Evolutionary conservation across 805 yeast genomes (phyloP), one percentile per base, ranked within the genome.

Genomic region (Hemisphaericaspora nanyangensis): DNA sequence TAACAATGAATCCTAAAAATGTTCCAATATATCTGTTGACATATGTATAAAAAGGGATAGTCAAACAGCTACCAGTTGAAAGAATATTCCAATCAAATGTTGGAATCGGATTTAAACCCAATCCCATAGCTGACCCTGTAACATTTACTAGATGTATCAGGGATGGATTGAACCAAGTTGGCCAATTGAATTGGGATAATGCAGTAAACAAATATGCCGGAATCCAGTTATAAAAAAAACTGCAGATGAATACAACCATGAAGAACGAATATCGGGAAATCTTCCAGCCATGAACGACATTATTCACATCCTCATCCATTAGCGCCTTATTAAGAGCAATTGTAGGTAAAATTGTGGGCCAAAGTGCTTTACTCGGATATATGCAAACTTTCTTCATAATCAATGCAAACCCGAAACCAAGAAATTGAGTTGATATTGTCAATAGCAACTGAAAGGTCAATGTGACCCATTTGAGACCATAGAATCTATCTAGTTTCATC

Each of bases 371-470:
- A 17, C 58, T 56, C 2, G 74, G 74, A 42, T 68, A 67, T 7
- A 68, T 59, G 40, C 72, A 69, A 24, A 81, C 74, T 43, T 75
- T 72, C 50, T 83, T 70, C 69, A 80, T 69, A 16, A 81, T 51
- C 35, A 84, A 82, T 5, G 87, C 85, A 54, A 82, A 72, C 1
- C 85, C 81, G 50, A 79, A 76, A 17, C 88, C 89, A 47, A 82
- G 59, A 44, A 76, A 77, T 52, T 80, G 82, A 2, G 85, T 69
- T 2, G 82, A 69, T 4, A 79, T 46, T 1, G 75, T 60, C 25
- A 81, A 62, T 26, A 78, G 47, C 11, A 79, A 47, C 56, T 78
- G 81, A 55, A 71, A 82, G 1, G 79, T 74, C 55, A 74, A 69
- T 12, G 60, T 46, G 25, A 65, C 71, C 74, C 74, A 68, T 32